Conservation (phyloP, 148 eudicot species). For the Oxyria digyna region DNA sequence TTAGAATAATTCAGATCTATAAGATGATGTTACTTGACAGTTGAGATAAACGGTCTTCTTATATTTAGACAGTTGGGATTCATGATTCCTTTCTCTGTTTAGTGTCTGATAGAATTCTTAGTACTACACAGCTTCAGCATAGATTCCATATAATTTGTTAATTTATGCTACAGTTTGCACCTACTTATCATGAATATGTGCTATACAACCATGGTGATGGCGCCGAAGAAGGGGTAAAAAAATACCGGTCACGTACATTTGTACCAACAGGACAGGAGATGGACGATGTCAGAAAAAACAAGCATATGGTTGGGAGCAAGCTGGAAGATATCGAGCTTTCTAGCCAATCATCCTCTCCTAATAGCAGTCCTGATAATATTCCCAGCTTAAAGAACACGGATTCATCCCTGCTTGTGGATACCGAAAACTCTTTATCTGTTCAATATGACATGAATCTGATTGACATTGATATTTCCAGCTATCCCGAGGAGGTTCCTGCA, state of each 20-base stretch:
- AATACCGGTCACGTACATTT: conserved; percentile 80
- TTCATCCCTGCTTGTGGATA: conserved; percentile 56
- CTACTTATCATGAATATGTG: conserved; percentile 94
- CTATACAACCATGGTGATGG: conserved; percentile 79
- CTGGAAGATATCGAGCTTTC: conserved; percentile 54
- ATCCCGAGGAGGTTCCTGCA: conserved; percentile 45
- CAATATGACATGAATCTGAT: conserved; percentile 65
- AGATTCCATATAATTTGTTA: background rate
- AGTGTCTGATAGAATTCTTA: no score
- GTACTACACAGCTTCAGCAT: no score
- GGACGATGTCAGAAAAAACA: conserved; percentile 76
- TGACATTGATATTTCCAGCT: conserved; percentile 58
- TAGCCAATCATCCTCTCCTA: conserved; percentile 50
- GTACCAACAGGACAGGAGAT: conserved; percentile 95
- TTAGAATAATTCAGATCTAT: background rate
- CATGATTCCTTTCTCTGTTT: background rate
- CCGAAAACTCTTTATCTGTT: conserved; percentile 31
- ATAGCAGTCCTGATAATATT: conserved; percentile 29
- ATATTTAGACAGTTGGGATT: background rate
- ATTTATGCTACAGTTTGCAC: conserved; percentile 69
- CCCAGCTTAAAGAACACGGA: conserved; percentile 31
- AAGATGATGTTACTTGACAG: background rate
- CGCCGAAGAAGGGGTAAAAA: conserved; percentile 71
- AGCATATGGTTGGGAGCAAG: conserved; percentile 42
- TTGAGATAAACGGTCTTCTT: background rate